A percentile compares a stretch with the other conserved stretches of the same genome.
These are phyloP conservation scores for Trametes polyzona DNA, from an alignment of 1,284 basidiomycete species.

Conservation along the genomic window DNA sequence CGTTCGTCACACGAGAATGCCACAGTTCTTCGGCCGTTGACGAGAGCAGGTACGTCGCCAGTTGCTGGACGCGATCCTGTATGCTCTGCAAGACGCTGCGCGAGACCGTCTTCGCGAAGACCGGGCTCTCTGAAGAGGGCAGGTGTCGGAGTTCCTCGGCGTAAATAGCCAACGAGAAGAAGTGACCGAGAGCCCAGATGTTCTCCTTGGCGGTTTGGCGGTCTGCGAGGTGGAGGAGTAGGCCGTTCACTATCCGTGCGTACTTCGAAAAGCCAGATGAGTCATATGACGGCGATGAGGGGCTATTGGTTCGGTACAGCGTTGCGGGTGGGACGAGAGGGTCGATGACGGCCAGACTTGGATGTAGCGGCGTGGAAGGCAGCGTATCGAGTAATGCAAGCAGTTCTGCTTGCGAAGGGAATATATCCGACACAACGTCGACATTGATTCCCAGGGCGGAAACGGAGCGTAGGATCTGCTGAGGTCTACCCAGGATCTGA, in stretches of 20 bases:
- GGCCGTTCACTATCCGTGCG: constrained; percentile 63
- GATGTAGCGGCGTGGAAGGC: constrained; percentile 51
- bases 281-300: constrained; percentile 41
- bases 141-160: constrained; percentile 59
- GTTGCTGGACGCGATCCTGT: constrained; percentile 56
- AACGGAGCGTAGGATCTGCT: constrained; percentile 21
- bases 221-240: constrained; percentile 61
- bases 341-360: constrained; percentile 66
- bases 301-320: constrained; percentile 26
- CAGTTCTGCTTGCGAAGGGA: constrained; percentile 54
- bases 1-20: constrained; percentile 50
- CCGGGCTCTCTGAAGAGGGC: constrained; percentile 48
- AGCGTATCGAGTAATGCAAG: constrained; percentile 52
- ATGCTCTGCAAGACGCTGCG: constrained; percentile 47
- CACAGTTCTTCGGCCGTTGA: constrained; percentile 53
- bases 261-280: constrained; percentile 60
- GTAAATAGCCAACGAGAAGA: constrained; percentile 61
- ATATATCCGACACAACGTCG: constrained; percentile 50
- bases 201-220: constrained; percentile 62
- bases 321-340: constrained; percentile 56
- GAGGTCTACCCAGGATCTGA: constrained; percentile 15
- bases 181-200: constrained; percentile 66
- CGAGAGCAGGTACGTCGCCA: constrained; percentile 72
- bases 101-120: constrained; percentile 50
- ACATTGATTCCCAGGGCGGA: not conserved